phyloP scores from a whole-genome alignment of 768 basidiomycete species.

The Suillus subluteus region DNA sequence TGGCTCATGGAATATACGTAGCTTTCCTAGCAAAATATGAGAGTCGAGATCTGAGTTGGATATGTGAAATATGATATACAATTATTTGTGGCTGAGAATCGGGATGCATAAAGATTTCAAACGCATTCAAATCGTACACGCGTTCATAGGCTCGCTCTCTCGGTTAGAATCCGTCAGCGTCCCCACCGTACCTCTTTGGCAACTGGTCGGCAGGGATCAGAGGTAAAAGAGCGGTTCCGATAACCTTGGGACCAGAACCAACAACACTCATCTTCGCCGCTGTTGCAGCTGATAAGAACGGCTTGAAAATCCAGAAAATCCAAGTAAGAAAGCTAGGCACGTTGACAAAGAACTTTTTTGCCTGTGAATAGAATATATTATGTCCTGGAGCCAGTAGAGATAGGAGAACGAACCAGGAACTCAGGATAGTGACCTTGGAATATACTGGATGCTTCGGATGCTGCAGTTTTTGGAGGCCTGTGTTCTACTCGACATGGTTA shows the following conservation, averaged over 20 bases:
- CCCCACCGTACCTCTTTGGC: conserved; percentile 74
- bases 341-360: conserved; percentile 81
- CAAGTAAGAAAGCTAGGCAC: conserved; percentile 77
- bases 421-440: conserved; percentile 83
- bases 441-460: conserved; percentile 71
- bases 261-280: conserved; percentile 82
- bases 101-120: background rate
- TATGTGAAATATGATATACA: background rate
- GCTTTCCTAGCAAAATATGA: background rate
- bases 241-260: conserved; percentile 60
- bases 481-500: conserved; percentile 64
- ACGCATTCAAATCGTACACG: background rate
- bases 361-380: conserved; percentile 38
- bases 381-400: background rate
- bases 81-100: background rate
- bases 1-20: background rate
- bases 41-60: background rate
- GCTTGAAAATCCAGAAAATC: conserved; percentile 86
- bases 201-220: conserved; percentile 60
- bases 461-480: conserved; percentile 79
- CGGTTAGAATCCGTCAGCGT: conserved; percentile 54
- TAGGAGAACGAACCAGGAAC: conserved; percentile 54
- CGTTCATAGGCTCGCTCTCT: background rate
- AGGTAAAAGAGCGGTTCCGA: conserved; percentile 62
- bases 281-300: conserved; percentile 72